Evolutionary conservation across 495 filamentous ascomycete genomes (phyloP).

Genomic region (Lophiotrema nucula): DNA sequence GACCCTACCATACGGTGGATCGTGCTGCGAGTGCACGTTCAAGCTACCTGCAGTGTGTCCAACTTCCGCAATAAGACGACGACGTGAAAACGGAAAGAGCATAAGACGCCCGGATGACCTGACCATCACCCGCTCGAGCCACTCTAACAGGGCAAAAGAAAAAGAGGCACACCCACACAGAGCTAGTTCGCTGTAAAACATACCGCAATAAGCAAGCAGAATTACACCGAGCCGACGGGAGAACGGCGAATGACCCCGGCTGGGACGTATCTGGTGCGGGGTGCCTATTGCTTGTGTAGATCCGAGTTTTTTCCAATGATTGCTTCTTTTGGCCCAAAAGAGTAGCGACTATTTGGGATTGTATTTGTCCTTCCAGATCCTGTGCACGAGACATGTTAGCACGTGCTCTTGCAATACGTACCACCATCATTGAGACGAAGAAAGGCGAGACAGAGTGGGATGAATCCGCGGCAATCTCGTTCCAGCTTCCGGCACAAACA

Average conservation of each 20-base stretch:
- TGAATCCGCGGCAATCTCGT: too few relatives aligned
- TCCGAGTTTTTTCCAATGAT: too few relatives aligned
- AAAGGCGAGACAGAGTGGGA: too few relatives aligned
- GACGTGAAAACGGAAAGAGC: too few relatives aligned
- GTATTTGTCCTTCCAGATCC: slow-evolving; percentile 98
- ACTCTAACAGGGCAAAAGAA: neutral
- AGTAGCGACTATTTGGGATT: slow-evolving; percentile 52
- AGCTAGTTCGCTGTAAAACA: slow-evolving; percentile 8
- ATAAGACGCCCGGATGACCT: too few relatives aligned
- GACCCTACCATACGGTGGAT: too few relatives aligned
- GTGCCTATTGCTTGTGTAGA: neutral
- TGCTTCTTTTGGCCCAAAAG: neutral
- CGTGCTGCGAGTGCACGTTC: too few relatives aligned
- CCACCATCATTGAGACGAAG: neutral
- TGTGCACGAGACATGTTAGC: slow-evolving; percentile 40
- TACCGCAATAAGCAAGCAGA: slow-evolving; percentile 15
- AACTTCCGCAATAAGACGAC: too few relatives aligned
- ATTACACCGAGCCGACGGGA: neutral
- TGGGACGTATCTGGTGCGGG: neutral
- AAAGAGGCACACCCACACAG: neutral
- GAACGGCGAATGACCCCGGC: neutral
- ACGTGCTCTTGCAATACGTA: slow-evolving; percentile 5
- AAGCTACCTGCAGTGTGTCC: too few relatives aligned
- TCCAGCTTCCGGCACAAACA: neutral
- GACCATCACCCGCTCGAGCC: neutral